Base-by-base conservation (phyloP, 257 asterid genomes). In the Pogostemon cablin region DNA sequence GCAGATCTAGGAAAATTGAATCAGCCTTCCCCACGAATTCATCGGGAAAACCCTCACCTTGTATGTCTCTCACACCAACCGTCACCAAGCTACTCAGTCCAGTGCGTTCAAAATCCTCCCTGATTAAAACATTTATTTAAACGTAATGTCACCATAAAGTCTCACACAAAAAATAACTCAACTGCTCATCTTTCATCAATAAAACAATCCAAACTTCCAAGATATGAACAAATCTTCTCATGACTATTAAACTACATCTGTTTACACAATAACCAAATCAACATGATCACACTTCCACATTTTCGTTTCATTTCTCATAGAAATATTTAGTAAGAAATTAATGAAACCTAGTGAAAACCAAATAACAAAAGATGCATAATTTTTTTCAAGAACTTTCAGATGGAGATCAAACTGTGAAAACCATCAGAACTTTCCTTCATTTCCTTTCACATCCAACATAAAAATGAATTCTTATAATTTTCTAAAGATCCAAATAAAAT, bases 31-130 rank as follows among this genome's bases (percentile, higher is more conserved):
- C 92, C 10, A 25, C 43, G 72, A 86, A 84, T 75, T 86, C 95
- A 67, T 88, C 92, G 9, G 99, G 98, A 80, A 95, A 95, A 11
- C 99, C 99, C 63, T 89, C 89, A 2, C 98, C 98, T 47, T 95
- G 98, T 62, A 89, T 88, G 78, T 91, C 99, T 82, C 96, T 86
- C 69, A 90, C 93, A 34, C 91, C 93, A 8, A 95, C 96, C 9
- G 93, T 89, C 62, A 95, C 95, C 78, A 95, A 73, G 80, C 80
- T 80, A 74, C 83, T 83, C 84, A 95, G 74, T 74, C 98, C 98
- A 0, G 88, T 91, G 61, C 72, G 88, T 68, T 84, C 96, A 73
- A 95, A 95, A 79, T 95, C 98, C 61, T 83, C 91, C 83, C 98
- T 91, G 78, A 47, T 40, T 43, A n/a, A 37, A 69, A 48, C n/a